Conservation (phyloP, 768 basidiomycete species). For the Amanita pseudoporphyria region DNA sequence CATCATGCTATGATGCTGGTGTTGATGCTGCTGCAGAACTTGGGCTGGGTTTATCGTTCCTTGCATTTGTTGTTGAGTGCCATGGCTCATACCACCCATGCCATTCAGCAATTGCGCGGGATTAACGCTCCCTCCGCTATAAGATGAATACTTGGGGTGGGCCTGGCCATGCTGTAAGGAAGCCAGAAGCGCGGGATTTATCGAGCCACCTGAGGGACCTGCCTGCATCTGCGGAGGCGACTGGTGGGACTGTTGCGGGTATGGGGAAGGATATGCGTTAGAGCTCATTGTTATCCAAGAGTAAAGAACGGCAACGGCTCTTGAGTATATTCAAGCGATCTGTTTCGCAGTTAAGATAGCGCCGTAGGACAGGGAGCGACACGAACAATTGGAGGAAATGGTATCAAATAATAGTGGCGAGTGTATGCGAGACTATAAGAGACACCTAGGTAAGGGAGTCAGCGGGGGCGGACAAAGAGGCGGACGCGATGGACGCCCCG, state of each 20-base stretch:
- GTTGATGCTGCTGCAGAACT: slow-evolving; percentile 23
- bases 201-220: slow-evolving; percentile 11
- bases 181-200: slow-evolving; percentile 25
- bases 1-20: slow-evolving; percentile 13
- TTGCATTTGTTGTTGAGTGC: slow-evolving; percentile 4
- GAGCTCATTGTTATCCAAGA: slow-evolving; percentile 11
- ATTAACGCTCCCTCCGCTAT: slow-evolving; percentile 5
- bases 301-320: background rate
- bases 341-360: background rate
- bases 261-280: slow-evolving; percentile 13
- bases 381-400: background rate
- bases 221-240: slow-evolving; percentile 3
- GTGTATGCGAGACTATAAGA: slow-evolving; percentile 1
- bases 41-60: slow-evolving; percentile 27
- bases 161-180: slow-evolving; percentile 19
- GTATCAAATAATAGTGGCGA: slow-evolving; percentile 1
- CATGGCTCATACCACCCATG: slow-evolving; percentile 5
- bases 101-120: slow-evolving; percentile 11
- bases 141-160: slow-evolving; percentile 7
- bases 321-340: slow-evolving; percentile 4
- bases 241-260: slow-evolving; percentile 7
- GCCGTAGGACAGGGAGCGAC: background rate
- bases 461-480: too few relatives aligned
- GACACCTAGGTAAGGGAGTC: background rate
- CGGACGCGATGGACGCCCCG: too few relatives aligned